Conservation (phyloP, 176 grass and related monocot species). For the Oryza australiensis region DNA sequence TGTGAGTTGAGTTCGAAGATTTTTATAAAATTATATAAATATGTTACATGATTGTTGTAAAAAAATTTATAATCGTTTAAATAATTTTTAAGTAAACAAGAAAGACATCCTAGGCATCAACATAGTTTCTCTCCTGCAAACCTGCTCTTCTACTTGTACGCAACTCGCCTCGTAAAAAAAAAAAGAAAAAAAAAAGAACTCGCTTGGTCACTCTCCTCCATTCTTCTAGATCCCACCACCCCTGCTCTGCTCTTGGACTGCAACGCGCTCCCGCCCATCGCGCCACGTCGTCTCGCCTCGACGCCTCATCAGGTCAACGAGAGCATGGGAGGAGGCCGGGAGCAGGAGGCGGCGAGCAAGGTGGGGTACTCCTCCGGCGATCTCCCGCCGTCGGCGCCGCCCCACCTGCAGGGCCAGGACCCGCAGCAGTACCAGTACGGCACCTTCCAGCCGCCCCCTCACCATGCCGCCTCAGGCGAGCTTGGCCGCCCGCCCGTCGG, state of each 20-base stretch:
- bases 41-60: too few relatives aligned
- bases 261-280: not conserved
- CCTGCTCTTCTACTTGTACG: too few relatives aligned
- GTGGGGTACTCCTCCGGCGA: conserved; percentile 31
- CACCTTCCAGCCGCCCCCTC: conserved; percentile 48
- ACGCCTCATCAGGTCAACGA: conserved; percentile 26
- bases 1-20: too few relatives aligned
- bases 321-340: conserved; percentile 40
- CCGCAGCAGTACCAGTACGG: conserved; percentile 46
- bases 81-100: too few relatives aligned
- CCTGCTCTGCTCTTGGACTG: not conserved
- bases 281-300: not conserved
- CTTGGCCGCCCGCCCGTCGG: conserved; percentile 49
- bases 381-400: conserved; percentile 47
- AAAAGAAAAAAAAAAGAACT: too few relatives aligned
- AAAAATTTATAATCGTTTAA: too few relatives aligned
- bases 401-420: conserved; percentile 46
- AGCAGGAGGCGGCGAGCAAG: conserved; percentile 37
- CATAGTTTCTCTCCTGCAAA: too few relatives aligned
- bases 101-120: too few relatives aligned
- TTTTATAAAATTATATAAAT: too few relatives aligned
- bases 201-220: not conserved
- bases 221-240: not conserved
- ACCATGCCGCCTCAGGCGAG: conserved; percentile 4
- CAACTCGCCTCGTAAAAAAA: too few relatives aligned